These are phyloP conservation scores for Epichloe baconii DNA, from an alignment of 2,329 filamentous ascomycete genomes.

Conservation along the genomic window DNA sequence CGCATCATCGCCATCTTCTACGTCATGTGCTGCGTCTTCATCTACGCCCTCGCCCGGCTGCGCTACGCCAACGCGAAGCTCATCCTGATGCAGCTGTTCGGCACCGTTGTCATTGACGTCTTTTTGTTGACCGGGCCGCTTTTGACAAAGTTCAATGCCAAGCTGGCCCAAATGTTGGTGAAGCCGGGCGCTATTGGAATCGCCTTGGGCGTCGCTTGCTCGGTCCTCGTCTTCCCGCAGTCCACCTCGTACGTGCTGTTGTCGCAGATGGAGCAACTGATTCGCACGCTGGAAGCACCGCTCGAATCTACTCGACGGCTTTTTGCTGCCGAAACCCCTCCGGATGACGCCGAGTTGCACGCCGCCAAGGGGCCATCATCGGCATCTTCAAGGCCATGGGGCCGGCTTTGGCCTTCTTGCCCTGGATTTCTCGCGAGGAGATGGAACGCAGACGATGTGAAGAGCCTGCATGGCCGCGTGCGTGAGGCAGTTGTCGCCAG, in stretches of 20 bases:
- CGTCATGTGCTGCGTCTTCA: slow-evolving; percentile 27
- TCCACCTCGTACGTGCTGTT: slow-evolving; percentile 34
- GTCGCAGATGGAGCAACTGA: slow-evolving; percentile 17
- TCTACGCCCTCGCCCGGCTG: slow-evolving; percentile 30
- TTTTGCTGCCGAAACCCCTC: slow-evolving; percentile 9
- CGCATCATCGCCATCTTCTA: slow-evolving; percentile 27
- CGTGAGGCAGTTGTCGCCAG: slow-evolving; percentile 21
- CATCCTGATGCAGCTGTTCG: slow-evolving; percentile 30
- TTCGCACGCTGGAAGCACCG: slow-evolving; percentile 18
- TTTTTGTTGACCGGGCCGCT: slow-evolving; percentile 30
- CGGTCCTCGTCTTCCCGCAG: slow-evolving; percentile 33
- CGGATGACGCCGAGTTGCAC: slow-evolving; percentile 17
- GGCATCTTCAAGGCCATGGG: slow-evolving; percentile 23
- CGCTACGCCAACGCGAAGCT: slow-evolving; percentile 33
- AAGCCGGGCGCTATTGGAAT: slow-evolving; percentile 32
- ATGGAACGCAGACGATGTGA: slow-evolving; percentile 32
- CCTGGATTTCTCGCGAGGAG: slow-evolving; percentile 33
- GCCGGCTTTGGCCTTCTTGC: slow-evolving; percentile 28
- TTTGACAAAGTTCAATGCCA: slow-evolving; percentile 26
- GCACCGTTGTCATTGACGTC: slow-evolving; percentile 31
- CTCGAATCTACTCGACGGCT: slow-evolving; percentile 18
- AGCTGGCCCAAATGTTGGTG: slow-evolving; percentile 24
- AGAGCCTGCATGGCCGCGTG: slow-evolving; percentile 21
- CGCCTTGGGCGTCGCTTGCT: slow-evolving; percentile 30
- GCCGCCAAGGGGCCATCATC: slow-evolving; percentile 17